Base-by-base conservation (phyloP, 768 basidiomycete species). In the Boletus subcaerulescens region DNA sequence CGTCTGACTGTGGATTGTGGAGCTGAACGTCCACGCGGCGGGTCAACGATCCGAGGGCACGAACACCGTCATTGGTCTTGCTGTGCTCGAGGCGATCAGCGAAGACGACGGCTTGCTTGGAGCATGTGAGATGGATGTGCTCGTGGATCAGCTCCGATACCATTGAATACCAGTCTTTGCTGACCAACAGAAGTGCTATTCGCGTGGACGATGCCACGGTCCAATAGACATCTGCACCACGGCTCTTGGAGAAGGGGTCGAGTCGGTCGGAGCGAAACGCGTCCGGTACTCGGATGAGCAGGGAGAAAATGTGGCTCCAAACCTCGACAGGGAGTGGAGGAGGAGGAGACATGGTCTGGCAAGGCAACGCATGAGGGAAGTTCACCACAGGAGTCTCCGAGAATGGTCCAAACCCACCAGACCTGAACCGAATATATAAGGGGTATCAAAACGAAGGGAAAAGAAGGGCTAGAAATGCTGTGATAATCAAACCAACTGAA, bases 1-100 rank as follows among this genome's bases (percentile, higher is more conserved):
- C 58, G 35, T 46, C 47, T 14, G 60, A 61, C n/a, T 65, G 72
- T 13, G 65, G 52, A 18, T 72, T 71, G 5, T 69, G 60, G 41
- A 80, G 72, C 6, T 64, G 66, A 41, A 79, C 70, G 45, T 80
- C 79, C 43, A 80, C 68, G 7, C 79, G 70, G 3, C 63, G 70
- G n/a, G 75, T 75, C 51, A 70, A 61, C 4, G 72, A 72, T 14
- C 78, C 79, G 5, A 78, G 64, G 3, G 60, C 61, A 33, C 65
- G 65, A n/a, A 61, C 10, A 35, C 66, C 61, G 20, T 60, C 52
- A 20, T 18, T 45, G 24, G 33, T 49, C 48, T 42, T 68, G 60
- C 61, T 63, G 8, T 54, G 50, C 53, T 78, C 74, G 33, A 79
- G 66, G 29, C 64, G 65, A 32, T 73, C 62, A 36, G 77, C 69